These are phyloP conservation scores for Mortierella sp. DNA, from an alignment of 371 early-diverging fungal species.

Conservation along the genomic window DNA sequence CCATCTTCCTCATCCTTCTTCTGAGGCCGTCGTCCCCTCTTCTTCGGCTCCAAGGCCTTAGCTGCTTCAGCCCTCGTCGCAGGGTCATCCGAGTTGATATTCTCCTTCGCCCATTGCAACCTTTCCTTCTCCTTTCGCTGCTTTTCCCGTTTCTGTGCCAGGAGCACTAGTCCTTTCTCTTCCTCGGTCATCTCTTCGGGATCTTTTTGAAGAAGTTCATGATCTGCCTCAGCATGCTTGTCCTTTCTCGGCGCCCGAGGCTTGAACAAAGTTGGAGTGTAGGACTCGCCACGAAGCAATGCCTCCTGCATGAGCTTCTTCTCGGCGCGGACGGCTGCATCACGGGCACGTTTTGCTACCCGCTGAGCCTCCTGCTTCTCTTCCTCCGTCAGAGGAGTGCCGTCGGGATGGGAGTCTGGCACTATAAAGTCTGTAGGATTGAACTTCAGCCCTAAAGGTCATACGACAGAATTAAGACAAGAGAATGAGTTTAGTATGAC, in stretches of 20 bases:
- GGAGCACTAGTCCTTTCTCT: conserved; percentile 5
- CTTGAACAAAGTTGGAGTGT: too few relatives aligned
- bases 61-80: background rate
- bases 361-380: too few relatives aligned
- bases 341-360: too few relatives aligned
- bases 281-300: too few relatives aligned
- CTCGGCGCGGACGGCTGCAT: too few relatives aligned
- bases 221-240: background rate
- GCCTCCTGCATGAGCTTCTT: too few relatives aligned
- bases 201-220: background rate
- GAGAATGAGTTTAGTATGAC: too few relatives aligned
- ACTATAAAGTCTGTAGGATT: too few relatives aligned
- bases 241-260: background rate
- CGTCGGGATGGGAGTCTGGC: too few relatives aligned
- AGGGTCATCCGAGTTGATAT: background rate
- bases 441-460: too few relatives aligned
- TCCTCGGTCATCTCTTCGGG: conserved; percentile 11
- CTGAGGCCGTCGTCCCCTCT: background rate
- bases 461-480: too few relatives aligned
- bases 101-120: background rate
- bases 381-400: too few relatives aligned
- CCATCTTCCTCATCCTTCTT: background rate
- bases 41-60: background rate
- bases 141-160: conserved; percentile 7
- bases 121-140: background rate